A percentile compares a stretch with the other conserved stretches of the same genome.
phyloP scores from a whole-genome alignment of 1,284 basidiomycete genomes.

The Schizophyllum commune region DNA sequence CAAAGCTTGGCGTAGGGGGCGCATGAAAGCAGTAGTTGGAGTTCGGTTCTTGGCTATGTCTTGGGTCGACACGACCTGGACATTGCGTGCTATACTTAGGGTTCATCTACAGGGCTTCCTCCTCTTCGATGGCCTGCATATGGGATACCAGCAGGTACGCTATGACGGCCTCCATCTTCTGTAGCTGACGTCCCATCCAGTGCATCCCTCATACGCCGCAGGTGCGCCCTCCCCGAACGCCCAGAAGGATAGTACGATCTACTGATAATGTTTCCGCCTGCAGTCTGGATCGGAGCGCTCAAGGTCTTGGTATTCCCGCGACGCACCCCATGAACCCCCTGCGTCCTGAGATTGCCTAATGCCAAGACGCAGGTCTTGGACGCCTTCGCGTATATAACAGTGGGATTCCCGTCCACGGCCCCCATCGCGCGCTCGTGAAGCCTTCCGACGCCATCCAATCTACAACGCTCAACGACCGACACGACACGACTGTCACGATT shows the following conservation, averaged over 20 bases:
- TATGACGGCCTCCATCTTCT: background rate
- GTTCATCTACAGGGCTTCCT: too few relatives aligned
- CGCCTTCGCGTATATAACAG: background rate
- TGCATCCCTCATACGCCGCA: background rate
- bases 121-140: too few relatives aligned
- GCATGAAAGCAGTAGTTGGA: background rate
- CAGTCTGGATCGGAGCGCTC: background rate
- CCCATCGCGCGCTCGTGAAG: background rate
- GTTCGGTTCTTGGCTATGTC: background rate
- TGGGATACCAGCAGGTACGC: background rate
- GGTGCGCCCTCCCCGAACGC: background rate
- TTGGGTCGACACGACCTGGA: background rate
- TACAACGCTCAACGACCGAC: background rate
- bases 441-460: background rate
- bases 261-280: background rate
- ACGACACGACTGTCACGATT: background rate
- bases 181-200: too few relatives aligned
- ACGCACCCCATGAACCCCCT: background rate
- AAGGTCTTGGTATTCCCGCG: background rate
- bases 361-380: background rate
- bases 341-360: background rate
- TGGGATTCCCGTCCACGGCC: background rate
- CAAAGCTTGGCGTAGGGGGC: background rate
- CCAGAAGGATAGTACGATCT: background rate
- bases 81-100: too few relatives aligned